Conservation (phyloP, 306 rosid species). For the Lathyrus sativus region DNA sequence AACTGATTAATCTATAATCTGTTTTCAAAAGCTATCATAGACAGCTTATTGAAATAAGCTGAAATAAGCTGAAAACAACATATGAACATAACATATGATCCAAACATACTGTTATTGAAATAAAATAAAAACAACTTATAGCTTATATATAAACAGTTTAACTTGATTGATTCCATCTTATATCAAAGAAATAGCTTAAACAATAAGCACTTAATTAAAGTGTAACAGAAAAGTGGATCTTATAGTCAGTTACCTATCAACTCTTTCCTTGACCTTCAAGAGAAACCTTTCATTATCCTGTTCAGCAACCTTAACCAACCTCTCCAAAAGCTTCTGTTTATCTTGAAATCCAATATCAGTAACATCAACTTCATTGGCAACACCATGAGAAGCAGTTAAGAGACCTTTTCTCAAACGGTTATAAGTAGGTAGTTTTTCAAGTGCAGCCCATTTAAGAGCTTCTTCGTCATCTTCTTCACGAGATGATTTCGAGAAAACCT, state of each 20-base stretch:
- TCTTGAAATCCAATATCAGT: constrained; percentile 47
- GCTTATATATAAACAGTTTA: background rate
- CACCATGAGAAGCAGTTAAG: constrained; percentile 51
- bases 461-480: constrained; percentile 64
- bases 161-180: too few relatives aligned
- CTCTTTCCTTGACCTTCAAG: constrained; percentile 58
- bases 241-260: constrained; percentile 46
- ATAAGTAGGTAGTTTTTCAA: constrained; percentile 79
- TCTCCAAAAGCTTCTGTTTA: constrained; percentile 44
- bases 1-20: background rate
- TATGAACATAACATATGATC: too few relatives aligned
- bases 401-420: constrained; percentile 67
- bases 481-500: constrained; percentile 57
- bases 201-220: background rate
- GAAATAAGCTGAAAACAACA: too few relatives aligned
- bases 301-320: constrained; percentile 55
- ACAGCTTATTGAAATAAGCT: background rate
- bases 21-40: background rate
- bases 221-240: background rate
- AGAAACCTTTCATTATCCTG: constrained; percentile 55
- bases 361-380: constrained; percentile 55
- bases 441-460: constrained; percentile 77
- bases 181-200: background rate
- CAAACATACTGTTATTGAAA: too few relatives aligned
- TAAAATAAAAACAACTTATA: background rate